These are phyloP conservation scores for Malassezia sympodialis DNA, from an alignment of 1,284 basidiomycete species.

Conservation along the genomic window DNA sequence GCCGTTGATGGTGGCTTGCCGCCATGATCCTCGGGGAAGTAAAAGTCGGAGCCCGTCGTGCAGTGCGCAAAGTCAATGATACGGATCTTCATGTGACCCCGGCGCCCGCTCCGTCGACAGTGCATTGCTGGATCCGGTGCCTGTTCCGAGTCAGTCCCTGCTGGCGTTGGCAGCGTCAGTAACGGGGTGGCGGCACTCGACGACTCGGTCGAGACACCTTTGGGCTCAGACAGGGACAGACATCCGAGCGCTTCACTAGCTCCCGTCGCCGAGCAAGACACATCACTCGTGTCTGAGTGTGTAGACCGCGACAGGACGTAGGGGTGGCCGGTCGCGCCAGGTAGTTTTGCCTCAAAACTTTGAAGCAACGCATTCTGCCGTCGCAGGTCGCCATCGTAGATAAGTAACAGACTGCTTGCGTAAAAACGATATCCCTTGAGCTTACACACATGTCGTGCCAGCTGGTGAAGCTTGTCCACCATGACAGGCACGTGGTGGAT, in stretches of 20 bases:
- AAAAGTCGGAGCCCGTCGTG: slow-evolving; percentile 85
- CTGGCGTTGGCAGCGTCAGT: slow-evolving; percentile 9
- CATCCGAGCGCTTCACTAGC: background rate
- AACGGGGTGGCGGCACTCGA: slow-evolving; percentile 2
- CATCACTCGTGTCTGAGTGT: background rate
- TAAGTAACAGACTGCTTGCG: slow-evolving; percentile 87
- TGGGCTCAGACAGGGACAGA: background rate
- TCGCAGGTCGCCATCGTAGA: slow-evolving; percentile 89
- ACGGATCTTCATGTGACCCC: slow-evolving; percentile 82
- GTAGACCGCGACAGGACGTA: background rate
- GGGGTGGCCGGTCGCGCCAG: background rate
- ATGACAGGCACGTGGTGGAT: slow-evolving; percentile 84
- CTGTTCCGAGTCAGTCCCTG: background rate
- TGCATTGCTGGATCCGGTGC: background rate
- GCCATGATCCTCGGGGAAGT: slow-evolving; percentile 50
- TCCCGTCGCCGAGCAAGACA: background rate
- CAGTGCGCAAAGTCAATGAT: slow-evolving; percentile 99
- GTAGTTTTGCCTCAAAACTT: slow-evolving; percentile 27
- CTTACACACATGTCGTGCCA: slow-evolving; percentile 77
- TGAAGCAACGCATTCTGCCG: slow-evolving; percentile 58
- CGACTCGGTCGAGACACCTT: background rate
- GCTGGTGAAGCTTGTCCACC: slow-evolving; percentile 81
- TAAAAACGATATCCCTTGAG: slow-evolving; percentile 93
- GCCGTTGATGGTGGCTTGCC: slow-evolving; percentile 25
- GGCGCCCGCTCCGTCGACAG: background rate